Base-by-base conservation (phyloP, 805 yeast species). In the Wickerhamiella sorbophila region DNA sequence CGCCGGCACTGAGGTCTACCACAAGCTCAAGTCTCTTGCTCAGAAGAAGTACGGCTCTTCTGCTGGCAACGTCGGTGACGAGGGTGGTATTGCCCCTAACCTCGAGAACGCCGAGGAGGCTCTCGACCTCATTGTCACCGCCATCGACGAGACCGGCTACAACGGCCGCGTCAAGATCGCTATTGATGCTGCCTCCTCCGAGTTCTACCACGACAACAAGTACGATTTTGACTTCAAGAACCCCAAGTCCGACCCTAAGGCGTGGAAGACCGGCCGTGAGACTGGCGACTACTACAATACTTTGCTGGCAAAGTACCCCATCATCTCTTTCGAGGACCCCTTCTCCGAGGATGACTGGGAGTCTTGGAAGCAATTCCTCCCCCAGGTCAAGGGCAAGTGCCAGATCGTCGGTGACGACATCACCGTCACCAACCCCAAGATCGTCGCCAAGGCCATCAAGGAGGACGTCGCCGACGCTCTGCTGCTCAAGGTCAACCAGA, bases 81-180 rank as follows among this genome's bases (percentile, higher is more conserved):
- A 88, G 77, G 98, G 98, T 81, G 98, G 98, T 79, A 95, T 88
- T 74, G 98, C 98, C 60, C 98, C 98, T 69, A 84, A 86, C 69
- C 79, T 91, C 56, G 75, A 80, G 55, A 76, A 95, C 58, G 88
- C 98, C 64, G 83, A 77, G 69, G 97, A 88, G 77, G 98, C 97
- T 58, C 74, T 88, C 55, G 96, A 91, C 73, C 79, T 88, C 67
- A 85, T 88, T 66, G 74, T 76, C 57, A 79, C 68, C 54, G 85
- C 98, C 62, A 88, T 91, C 65, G 83, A 77, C 65, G 67, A 70
- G 56, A 95, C 98, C 57, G 98, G 98, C 63, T 87, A 88, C 81
- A 79, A 77, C 52, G 97, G 95, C 66, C 69, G 76, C 72, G 78
- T 88, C 63, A 71, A 75, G 60, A 91, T 88, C 65, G 98, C 94